Base-by-base conservation (phyloP, 2,329 filamentous ascomycete genomes). In the Acrodontium crateriforme region DNA sequence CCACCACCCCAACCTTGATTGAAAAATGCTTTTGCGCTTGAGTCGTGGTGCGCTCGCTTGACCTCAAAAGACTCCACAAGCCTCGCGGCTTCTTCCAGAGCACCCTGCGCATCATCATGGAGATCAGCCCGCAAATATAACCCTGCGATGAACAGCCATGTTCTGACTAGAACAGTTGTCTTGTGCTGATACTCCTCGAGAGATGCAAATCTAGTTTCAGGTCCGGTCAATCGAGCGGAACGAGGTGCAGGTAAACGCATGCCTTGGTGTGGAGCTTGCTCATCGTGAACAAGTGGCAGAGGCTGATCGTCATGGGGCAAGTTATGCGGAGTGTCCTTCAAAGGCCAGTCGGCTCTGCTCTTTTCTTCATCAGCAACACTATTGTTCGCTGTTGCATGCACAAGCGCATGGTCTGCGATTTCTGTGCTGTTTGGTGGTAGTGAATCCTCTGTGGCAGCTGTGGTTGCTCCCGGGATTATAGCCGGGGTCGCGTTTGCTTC, bases 141-240 rank as follows among this genome's bases (percentile, higher is more conserved):
- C 0, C 78, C 78, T 2, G 83, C 78, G 36, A 94, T 83, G 49
- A 89, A 78, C 6, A 94, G 63, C 89, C 89, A 98, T 17, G 94
- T 74, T 39, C 77, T 78, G 12, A 84, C 62, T 10, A 98, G 55
- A 8, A 75, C 48, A 4, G 62, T 61, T 9, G 71, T 56, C 10
- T 63, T 66, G 32, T 72, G 67, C 29, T 64, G 65, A 28, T 68
- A 62, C 27, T 63, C 60, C 35, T 69, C 62, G 6, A 60, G 36
- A 12, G 56, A 51, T 2, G 65, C 56, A 32, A 71, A 68, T 28
- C 59, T 59, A 21, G 66, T 63, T 16, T 64, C 46, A 8, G 56
- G 47, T 12, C 48, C 35, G 5, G 49, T 49, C 25, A 50, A 37
- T 6, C 42, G 32, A 8, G 44, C 44, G 4, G 56, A 54, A 30